Conservation (phyloP, 805 yeast species). For the Starmerella etchellsii region DNA sequence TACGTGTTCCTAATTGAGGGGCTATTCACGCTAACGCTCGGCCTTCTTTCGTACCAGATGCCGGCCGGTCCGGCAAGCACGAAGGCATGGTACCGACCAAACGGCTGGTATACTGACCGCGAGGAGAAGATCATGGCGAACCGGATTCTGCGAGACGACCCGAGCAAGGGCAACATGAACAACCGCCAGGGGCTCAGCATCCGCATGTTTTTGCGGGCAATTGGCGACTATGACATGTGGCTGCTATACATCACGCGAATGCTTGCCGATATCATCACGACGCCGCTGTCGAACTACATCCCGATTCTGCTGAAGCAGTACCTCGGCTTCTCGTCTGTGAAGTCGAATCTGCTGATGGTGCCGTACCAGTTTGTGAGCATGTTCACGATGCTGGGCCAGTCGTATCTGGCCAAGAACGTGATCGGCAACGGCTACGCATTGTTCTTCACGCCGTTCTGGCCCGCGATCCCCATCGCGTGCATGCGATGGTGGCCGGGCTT, state of each 20-base stretch:
- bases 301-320: conserved; percentile 33
- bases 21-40: conserved; percentile 40
- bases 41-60: conserved; percentile 38
- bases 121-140: conserved; percentile 50
- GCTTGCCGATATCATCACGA: conserved; percentile 31
- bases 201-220: conserved; percentile 31
- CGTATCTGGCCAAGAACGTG: conserved; percentile 8
- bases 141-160: conserved; percentile 50
- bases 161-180: conserved; percentile 50
- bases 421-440: conserved; percentile 13
- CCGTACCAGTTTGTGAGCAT: conserved; percentile 31
- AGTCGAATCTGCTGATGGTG: conserved; percentile 40
- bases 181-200: conserved; percentile 41
- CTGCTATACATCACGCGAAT: conserved; percentile 43
- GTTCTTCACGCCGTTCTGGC: conserved; percentile 16
- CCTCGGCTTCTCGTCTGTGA: conserved; percentile 41
- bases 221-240: conserved; percentile 42
- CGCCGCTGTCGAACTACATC: conserved; percentile 33
- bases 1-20: conserved; percentile 61
- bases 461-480: conserved; percentile 12
- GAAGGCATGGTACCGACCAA: conserved; percentile 35
- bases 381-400: conserved; percentile 20
- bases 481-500: conserved; percentile 22
- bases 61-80: conserved; percentile 46
- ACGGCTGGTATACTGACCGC: conserved; percentile 42